These are phyloP conservation scores for Eragrostis nindensis DNA, from an alignment of 176 grass and related monocot species.

Conservation along the genomic window DNA sequence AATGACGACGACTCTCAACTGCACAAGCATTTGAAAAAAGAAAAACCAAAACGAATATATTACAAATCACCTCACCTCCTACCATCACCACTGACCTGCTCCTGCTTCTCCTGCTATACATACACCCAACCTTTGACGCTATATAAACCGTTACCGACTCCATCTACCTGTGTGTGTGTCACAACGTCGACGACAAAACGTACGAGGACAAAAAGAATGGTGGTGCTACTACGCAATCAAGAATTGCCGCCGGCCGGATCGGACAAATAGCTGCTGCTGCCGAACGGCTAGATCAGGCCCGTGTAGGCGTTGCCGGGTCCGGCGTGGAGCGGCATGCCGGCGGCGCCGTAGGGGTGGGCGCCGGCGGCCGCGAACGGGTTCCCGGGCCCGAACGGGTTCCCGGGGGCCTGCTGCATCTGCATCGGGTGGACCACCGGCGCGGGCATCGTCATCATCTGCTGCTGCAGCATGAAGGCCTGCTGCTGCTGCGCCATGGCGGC, in stretches of 20 bases:
- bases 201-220: conserved; percentile 31
- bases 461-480: conserved; percentile 86
- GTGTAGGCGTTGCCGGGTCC: conserved; percentile 59
- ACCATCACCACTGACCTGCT: not conserved
- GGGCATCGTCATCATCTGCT: conserved; percentile 79
- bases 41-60: conserved; percentile 1
- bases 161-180: not conserved
- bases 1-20: conserved; percentile 1
- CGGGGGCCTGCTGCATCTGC: conserved; percentile 40
- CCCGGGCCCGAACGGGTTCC: conserved; percentile 43
- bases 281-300: conserved; percentile 57
- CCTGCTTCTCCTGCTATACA: not conserved
- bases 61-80: conserved; percentile 19
- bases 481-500: conserved; percentile 90
- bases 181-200: conserved; percentile 6
- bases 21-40: conserved; percentile 16
- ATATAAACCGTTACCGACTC: not conserved
- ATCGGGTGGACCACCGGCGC: conserved; percentile 16
- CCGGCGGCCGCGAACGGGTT: conserved; percentile 41
- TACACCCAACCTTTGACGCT: not conserved
- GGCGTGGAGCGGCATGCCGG: conserved; percentile 68
- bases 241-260: not conserved
- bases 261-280: too few species aligned
- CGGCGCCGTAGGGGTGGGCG: conserved; percentile 53
- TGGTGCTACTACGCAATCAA: not conserved